Evolutionary conservation across 352 stramenopile species (phyloP).

Genomic region (Phytopythium vexans): DNA sequence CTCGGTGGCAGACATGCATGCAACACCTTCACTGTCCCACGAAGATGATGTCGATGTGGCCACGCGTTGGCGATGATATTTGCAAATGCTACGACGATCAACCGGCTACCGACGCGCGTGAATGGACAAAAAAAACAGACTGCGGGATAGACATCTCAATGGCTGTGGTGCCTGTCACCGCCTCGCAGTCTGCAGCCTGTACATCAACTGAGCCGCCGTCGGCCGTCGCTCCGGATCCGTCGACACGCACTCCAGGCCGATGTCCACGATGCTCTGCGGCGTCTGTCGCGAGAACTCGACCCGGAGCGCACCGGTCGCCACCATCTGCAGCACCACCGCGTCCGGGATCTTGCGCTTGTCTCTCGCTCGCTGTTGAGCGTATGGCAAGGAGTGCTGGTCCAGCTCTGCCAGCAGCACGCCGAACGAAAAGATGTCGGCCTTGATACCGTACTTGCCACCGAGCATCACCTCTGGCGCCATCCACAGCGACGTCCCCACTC

Average conservation of each 20-base stretch:
- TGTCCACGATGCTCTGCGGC: conserved; percentile 9
- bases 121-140: not conserved
- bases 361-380: conserved; percentile 9
- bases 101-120: not conserved
- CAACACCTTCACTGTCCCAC: too few relatives aligned
- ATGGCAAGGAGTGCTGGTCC: conserved; percentile 19
- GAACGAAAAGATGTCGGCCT: conserved; percentile 33
- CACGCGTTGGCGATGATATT: not conserved
- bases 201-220: conserved; percentile 24
- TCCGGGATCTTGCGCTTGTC: conserved; percentile 14
- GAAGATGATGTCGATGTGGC: not conserved
- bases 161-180: not conserved
- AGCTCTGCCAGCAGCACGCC: conserved; percentile 28
- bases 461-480: conserved; percentile 30
- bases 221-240: conserved; percentile 14
- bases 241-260: conserved; percentile 15
- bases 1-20: too few relatives aligned
- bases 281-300: conserved; percentile 19
- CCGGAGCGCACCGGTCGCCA: conserved; percentile 18
- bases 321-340: conserved; percentile 17
- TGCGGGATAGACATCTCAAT: not conserved
- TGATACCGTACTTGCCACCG: conserved; percentile 21
- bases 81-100: not conserved
- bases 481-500: conserved; percentile 24
- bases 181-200: conserved; percentile 19